These are phyloP conservation scores for Corrigiola litoralis DNA, from an alignment of 179 eudicot species.

Conservation along the genomic window DNA sequence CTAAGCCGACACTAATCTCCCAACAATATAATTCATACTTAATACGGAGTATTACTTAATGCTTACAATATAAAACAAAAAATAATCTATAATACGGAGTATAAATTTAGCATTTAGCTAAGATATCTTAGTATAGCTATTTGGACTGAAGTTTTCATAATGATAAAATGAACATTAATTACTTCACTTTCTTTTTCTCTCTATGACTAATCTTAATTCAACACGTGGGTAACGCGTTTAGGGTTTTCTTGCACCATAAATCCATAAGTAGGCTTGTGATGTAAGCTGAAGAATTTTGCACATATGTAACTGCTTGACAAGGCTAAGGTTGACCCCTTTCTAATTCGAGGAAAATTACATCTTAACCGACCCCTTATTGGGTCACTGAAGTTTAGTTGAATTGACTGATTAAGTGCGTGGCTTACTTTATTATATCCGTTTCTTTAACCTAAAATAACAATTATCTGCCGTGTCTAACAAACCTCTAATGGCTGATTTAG, in stretches of 20 bases:
- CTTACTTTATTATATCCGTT: neutral
- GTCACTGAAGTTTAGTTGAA: slow-evolving; percentile 1
- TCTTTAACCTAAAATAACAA: neutral
- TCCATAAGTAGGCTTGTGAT: slow-evolving; percentile 10
- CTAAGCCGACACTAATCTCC: no score
- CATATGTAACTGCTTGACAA: slow-evolving; percentile 13
- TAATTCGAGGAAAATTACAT: slow-evolving; percentile 10
- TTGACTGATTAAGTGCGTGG: neutral
- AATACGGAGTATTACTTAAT: no score
- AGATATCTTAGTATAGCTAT: no score
- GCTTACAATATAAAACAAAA: no score
- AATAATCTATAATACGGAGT: no score
- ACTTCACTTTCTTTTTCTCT: neutral
- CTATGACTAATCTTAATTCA: neutral
- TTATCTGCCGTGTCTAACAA: slow-evolving; percentile 1
- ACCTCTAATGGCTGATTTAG: no score
- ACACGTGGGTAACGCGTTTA: slow-evolving; percentile 5
- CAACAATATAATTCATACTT: no score
- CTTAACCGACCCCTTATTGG: neutral
- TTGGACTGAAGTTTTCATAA: neutral
- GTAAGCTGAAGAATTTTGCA: slow-evolving; percentile 8
- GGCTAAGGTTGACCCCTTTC: slow-evolving; percentile 26
- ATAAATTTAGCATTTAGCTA: no score
- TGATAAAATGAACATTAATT: neutral
- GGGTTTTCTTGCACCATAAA: slow-evolving; percentile 13